Evolutionary conservation across 148 eudicot genomes (phyloP), one percentile per base, ranked within the genome.

Genomic region (Silene conica): DNA sequence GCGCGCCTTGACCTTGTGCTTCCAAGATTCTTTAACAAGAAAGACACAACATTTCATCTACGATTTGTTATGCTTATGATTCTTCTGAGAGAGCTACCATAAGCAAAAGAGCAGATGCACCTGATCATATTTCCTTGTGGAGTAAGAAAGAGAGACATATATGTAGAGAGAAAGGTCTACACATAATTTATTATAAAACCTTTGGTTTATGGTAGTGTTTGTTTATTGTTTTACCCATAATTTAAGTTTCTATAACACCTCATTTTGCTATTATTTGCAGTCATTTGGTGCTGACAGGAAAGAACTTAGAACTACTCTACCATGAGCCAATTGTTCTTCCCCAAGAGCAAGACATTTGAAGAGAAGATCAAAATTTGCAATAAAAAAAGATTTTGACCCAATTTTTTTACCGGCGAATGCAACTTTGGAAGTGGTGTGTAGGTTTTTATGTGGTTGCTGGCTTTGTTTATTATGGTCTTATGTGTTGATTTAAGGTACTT

Each of bases 231-330:
- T 38, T 6, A 9, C 7, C 7, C 43, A 38, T 38, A 38, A 38
- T 38, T 38, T 6, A 38, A 6, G 43, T 38, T 38, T 38, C 7
- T 38, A 6, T 38, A 38, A 38, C 43, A 38, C 43, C 43, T 38
- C 8, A 0, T 65, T 20, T 38, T 19, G 65, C 16, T 54, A 69
- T 56, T 70, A 38, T 14, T 59, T 77, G 86, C 92, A 93, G 98
- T 71, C 89, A 15, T 91, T 86, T 77, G 98, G 98, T 69, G 90
- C 94, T 28, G 98, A 93, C 83, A 88, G 93, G 81, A 93, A 93
- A 80, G 97, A 87, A 79, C 45, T 91, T 21, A 86, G 89, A 76
- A 81, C 91, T 48, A 77, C 75, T 43, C 90, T 93, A 62, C 95
- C 98, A 45, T 91, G 82, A 90, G 74, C 16, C 14, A 22, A 12